Evolutionary conservation across 164 flowering plant genomes (phyloP).

Genomic region (Aristolochia contorta): DNA sequence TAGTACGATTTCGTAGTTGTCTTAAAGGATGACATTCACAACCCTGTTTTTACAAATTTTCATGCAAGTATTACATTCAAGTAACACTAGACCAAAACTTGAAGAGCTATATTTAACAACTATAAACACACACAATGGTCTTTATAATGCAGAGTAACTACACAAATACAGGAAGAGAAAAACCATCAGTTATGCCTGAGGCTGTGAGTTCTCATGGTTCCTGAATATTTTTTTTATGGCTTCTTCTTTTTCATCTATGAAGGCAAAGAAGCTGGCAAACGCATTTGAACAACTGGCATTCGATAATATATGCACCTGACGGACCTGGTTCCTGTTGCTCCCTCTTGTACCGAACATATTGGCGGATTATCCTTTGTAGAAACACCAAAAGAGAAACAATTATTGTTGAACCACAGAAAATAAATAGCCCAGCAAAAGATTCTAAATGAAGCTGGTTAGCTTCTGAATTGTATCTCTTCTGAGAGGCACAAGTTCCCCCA

Average conservation of each 20-base stretch:
- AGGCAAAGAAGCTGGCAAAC: slow-evolving; percentile 39
- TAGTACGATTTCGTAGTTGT: no score
- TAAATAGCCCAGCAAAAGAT: slow-evolving; percentile 69
- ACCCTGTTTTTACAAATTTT: no score
- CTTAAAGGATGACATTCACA: no score
- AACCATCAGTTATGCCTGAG: not conserved
- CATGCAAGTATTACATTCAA: no score
- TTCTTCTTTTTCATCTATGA: slow-evolving; percentile 69
- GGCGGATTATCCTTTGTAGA: slow-evolving; percentile 31
- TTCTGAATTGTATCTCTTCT: slow-evolving; percentile 10
- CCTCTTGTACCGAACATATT: slow-evolving; percentile 33
- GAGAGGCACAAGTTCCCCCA: slow-evolving; percentile 26
- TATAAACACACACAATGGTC: no score
- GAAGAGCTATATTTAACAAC: no score
- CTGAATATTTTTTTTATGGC: slow-evolving; percentile 44
- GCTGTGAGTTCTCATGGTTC: slow-evolving; percentile 19
- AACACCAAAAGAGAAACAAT: slow-evolving; percentile 33
- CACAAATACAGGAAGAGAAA: no score
- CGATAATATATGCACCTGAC: slow-evolving; percentile 6
- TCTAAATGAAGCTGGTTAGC: slow-evolving; percentile 45
- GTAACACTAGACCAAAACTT: no score
- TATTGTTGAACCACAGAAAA: slow-evolving; percentile 37
- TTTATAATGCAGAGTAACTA: no score
- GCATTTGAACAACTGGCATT: slow-evolving; percentile 22
- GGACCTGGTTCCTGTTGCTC: slow-evolving; percentile 18